phyloP scores from a whole-genome alignment of 148 eudicot genomes.

The Chenopodium quinoa region DNA sequence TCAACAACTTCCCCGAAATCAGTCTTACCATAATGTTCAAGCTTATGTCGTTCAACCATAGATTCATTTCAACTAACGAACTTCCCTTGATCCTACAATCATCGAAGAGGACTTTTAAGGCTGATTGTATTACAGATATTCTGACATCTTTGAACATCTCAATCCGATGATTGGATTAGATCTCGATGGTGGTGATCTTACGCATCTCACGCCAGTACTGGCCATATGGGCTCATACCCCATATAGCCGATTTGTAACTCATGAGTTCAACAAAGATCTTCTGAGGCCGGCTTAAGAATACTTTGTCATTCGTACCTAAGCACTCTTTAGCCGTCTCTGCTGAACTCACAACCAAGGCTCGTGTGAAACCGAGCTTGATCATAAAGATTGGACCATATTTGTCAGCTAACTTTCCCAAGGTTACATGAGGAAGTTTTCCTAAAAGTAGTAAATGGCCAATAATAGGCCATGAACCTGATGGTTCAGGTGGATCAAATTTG shows the following conservation, averaged over 20 bases:
- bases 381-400: conserved; percentile 33
- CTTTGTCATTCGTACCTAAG: conserved; percentile 37
- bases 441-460: conserved; percentile 27
- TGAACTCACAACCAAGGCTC: conserved; percentile 33
- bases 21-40: conserved; percentile 31
- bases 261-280: conserved; percentile 17
- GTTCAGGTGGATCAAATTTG: neutral
- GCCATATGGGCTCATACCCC: conserved; percentile 35
- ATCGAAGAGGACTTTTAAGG: conserved; percentile 1
- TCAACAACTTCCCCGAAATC: conserved; percentile 36
- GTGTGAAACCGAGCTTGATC: neutral
- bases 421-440: conserved; percentile 3
- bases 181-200: conserved; percentile 28
- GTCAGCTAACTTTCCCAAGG: conserved; percentile 31
- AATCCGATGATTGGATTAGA: conserved; percentile 34
- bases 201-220: conserved; percentile 45
- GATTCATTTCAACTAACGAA: conserved; percentile 31
- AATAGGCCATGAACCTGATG: conserved; percentile 6
- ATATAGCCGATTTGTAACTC: conserved; percentile 37
- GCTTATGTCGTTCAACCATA: conserved; percentile 39
- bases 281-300: conserved; percentile 29
- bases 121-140: conserved; percentile 23
- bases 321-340: conserved; percentile 42
- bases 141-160: conserved; percentile 23
- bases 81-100: too few relatives aligned